phyloP scores from a whole-genome alignment of 2,329 filamentous ascomycete genomes.

The Claviceps sorghi region DNA sequence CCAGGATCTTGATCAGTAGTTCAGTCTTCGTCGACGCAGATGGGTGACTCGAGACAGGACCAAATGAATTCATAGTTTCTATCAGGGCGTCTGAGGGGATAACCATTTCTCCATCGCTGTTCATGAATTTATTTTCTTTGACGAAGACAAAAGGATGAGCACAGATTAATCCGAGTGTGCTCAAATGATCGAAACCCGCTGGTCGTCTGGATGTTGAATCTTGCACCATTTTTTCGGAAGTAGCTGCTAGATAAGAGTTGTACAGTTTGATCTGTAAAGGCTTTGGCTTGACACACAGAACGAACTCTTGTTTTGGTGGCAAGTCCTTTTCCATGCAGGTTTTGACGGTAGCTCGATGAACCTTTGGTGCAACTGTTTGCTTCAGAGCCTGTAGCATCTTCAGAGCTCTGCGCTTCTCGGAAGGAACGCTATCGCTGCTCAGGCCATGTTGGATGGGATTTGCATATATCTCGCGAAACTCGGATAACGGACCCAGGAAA shows the following conservation, averaged over 20 bases:
- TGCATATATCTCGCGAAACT: slow-evolving; percentile 59
- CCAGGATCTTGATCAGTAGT: slow-evolving; percentile 54
- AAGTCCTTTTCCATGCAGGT: slow-evolving; percentile 50
- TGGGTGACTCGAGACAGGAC: slow-evolving; percentile 28
- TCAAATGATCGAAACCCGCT: slow-evolving; percentile 21
- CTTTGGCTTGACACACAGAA: slow-evolving; percentile 60
- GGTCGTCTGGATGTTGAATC: slow-evolving; percentile 4
- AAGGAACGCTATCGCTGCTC: slow-evolving; percentile 43
- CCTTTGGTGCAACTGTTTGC: slow-evolving; percentile 58
- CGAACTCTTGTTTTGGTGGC: slow-evolving; percentile 66
- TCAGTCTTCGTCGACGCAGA: slow-evolving; percentile 52
- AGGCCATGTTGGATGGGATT: slow-evolving; percentile 61
- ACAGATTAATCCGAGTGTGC: slow-evolving; percentile 32
- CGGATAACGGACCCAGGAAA: slow-evolving; percentile 52
- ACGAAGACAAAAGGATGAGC: slow-evolving; percentile 37
- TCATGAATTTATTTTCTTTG: slow-evolving; percentile 9
- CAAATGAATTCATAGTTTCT: slow-evolving; percentile 21
- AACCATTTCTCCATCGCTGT: slow-evolving; percentile 3
- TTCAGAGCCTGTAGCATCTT: slow-evolving; percentile 59
- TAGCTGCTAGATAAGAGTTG: slow-evolving; percentile 24
- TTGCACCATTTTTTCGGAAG: slow-evolving; percentile 1
- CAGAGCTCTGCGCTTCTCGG: slow-evolving; percentile 43
- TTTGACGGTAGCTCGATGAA: slow-evolving; percentile 57
- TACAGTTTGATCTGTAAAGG: slow-evolving; percentile 51
- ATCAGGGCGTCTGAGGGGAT: slow-evolving; percentile 16